Base-by-base conservation (phyloP, 2,329 filamentous ascomycete species). In the Geosmithia putterillii region DNA sequence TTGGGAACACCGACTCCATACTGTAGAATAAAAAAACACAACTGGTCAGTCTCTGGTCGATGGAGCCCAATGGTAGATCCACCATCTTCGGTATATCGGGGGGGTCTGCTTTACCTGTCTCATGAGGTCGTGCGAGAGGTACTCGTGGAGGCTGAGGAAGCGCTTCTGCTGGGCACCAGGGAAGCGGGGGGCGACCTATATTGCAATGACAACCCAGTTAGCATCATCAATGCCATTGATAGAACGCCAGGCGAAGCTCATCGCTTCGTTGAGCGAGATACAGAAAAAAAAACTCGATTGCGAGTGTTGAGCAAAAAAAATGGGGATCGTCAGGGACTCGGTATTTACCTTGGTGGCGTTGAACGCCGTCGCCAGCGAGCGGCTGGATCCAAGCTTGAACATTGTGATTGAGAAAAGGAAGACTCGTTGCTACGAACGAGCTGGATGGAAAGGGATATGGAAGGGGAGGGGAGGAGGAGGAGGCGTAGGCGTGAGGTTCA, bases 61-160 rank as follows among this genome's bases (percentile, higher is more conserved):
- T 34, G 23, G 37, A 14, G 21, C 28, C 22, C 21, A 23, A 21
- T 15, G 32, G 53, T 17, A n/a, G n/a, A 25, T 32, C 43, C 39
- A 45, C 42, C 43, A 44, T 39, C 47, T 49, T 47, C 46, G 48
- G 45, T 46, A 40, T 51, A 44, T 43, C 46, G 42, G 50, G 41
- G 34, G 25, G 40, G 35, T 48, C 45, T 12, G 10, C 5, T 46
- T 64, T 73, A 81, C 78, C 73, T 80, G 62, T 68, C 75, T 86
- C 59, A 98, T 77, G 54, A 98, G 81, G 65, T 89, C 86, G 57
- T 88, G 87, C 57, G 92, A 95, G 60, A 90, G 83, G 72, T 95
- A 96, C 73, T 98, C 92, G 75, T 98, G 92, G 60, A 98, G 95
- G 62, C 87, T 92, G 62, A 98, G 79, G 60, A 84, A 81, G 72